Percentiles rank a stretch among this genome's conserved stretches.
Evolutionary conservation across 1,139 yeast genomes (phyloP).

Genomic region (Yamadazyma buinensis): DNA sequence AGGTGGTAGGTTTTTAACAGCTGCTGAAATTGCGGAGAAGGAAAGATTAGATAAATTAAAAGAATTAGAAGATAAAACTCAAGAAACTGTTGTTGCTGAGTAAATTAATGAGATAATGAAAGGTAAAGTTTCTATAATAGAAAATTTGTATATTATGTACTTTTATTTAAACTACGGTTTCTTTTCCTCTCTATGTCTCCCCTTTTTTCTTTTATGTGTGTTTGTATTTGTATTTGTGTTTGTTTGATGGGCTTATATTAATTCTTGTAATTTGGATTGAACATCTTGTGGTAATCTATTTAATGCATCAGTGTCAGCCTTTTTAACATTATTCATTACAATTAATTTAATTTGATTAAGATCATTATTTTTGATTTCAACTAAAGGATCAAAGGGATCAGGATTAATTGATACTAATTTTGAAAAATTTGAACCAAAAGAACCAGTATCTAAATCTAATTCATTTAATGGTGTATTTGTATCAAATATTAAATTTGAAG

Average conservation of each 20-base stretch:
- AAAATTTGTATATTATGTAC: slow-evolving; percentile 8
- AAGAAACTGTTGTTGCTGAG: not conserved
- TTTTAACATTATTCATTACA: slow-evolving; percentile 29
- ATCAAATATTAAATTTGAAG: slow-evolving; percentile 1
- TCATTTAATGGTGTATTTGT: slow-evolving; percentile 35
- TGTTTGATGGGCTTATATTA: no score
- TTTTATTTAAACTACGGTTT: slow-evolving; percentile 6
- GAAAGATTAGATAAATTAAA: slow-evolving; percentile 54
- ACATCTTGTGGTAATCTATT: slow-evolving; percentile 24
- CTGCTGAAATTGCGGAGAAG: slow-evolving; percentile 91
- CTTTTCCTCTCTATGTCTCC: no score
- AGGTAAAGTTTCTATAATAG: slow-evolving; percentile 3
- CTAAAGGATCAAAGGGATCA: slow-evolving; percentile 67
- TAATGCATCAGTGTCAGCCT: slow-evolving; percentile 29
- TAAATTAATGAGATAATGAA: not conserved
- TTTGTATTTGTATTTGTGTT: not conserved
- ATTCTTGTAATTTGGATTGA: slow-evolving; percentile 16
- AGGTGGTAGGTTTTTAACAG: slow-evolving; percentile 95
- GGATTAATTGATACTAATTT: slow-evolving; percentile 61
- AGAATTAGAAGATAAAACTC: slow-evolving; percentile 27
- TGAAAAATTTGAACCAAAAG: slow-evolving; percentile 86
- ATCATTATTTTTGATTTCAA: slow-evolving; percentile 38
- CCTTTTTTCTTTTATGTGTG: no score
- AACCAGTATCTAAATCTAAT: slow-evolving; percentile 56
- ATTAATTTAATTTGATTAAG: slow-evolving; percentile 25